phyloP scores from a whole-genome alignment of 148 eudicot genomes.

The Rhododendron simsii region DNA sequence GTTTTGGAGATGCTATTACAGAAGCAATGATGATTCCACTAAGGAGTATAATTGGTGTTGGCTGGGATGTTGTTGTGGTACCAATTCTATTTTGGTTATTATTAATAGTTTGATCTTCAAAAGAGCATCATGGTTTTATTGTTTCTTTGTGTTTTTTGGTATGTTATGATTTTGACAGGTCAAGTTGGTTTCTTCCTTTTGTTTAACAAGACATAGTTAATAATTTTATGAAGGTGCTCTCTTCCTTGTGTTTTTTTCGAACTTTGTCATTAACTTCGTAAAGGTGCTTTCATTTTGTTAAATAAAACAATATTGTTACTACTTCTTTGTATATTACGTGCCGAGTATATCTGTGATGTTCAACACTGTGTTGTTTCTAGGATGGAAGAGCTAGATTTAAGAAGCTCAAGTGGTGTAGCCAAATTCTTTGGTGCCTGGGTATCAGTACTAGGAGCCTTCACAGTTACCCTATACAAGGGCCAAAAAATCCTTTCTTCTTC shows the following conservation, averaged over 20 bases:
- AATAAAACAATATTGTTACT: background rate
- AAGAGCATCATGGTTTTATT: background rate
- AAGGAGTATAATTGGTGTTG: background rate
- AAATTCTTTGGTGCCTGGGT: conserved; percentile 28
- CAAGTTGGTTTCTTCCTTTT: background rate
- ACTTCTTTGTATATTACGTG: background rate
- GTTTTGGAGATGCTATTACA: no score
- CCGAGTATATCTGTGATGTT: background rate
- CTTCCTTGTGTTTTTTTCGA: background rate
- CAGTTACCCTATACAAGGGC: conserved; percentile 32
- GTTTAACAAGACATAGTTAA: background rate
- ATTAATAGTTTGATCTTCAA: background rate
- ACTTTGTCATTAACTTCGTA: background rate
- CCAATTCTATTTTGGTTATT: background rate
- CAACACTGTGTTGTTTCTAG: background rate
- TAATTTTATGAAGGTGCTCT: background rate
- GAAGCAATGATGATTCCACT: background rate
- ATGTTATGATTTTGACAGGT: background rate
- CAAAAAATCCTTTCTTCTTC: background rate
- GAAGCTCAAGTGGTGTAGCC: conserved; percentile 21
- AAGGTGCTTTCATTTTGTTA: background rate
- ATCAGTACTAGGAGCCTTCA: conserved; percentile 33
- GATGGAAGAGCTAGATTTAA: conserved; percentile 28
- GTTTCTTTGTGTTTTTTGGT: background rate
- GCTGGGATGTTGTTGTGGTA: background rate